A percentile compares a stretch with the other conserved stretches of the same genome.
Evolutionary conservation across 1,284 basidiomycete species (phyloP).

Genomic region (Ustilago tritici): DNA sequence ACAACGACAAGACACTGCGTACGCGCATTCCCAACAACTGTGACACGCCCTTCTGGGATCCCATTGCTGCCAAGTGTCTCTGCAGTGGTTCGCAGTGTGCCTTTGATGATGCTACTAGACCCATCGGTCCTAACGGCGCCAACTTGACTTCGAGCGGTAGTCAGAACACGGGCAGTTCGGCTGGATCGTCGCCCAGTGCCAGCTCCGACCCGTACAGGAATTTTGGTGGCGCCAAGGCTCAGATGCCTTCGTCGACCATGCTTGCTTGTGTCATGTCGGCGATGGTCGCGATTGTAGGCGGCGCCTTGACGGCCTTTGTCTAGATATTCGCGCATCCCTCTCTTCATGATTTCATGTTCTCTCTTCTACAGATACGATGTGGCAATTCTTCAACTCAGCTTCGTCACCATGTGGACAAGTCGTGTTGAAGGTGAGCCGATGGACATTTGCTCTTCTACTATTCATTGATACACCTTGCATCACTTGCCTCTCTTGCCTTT

Average conservation of each 20-base stretch:
- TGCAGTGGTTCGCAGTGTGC: slow-evolving; percentile 48
- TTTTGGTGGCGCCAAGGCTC: slow-evolving; percentile 29
- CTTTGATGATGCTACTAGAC: slow-evolving; percentile 58
- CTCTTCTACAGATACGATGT: background rate
- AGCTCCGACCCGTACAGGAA: slow-evolving; percentile 39
- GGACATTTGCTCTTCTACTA: background rate
- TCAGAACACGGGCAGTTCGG: slow-evolving; percentile 25
- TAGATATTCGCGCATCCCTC: slow-evolving; percentile 10
- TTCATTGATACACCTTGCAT: background rate
- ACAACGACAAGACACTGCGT: slow-evolving; percentile 58
- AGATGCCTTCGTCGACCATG: slow-evolving; percentile 5
- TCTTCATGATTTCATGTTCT: background rate
- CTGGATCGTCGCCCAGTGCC: slow-evolving; percentile 24
- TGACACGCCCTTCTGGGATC: slow-evolving; percentile 65
- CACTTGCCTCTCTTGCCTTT: background rate
- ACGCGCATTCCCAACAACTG: slow-evolving; percentile 58
- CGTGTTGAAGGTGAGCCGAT: background rate
- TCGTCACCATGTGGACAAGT: background rate
- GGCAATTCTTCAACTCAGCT: background rate
- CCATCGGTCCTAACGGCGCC: slow-evolving; percentile 60
- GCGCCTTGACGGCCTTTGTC: slow-evolving; percentile 28
- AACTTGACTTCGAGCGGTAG: slow-evolving; percentile 44
- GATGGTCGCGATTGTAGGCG: slow-evolving; percentile 20
- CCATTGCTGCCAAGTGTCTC: slow-evolving; percentile 60
- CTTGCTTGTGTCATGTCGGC: slow-evolving; percentile 29